A percentile compares a stretch with the other conserved stretches of the same genome.
Conservation (phyloP, 805 yeast genomes). For the Starmerella etchellsii region DNA sequence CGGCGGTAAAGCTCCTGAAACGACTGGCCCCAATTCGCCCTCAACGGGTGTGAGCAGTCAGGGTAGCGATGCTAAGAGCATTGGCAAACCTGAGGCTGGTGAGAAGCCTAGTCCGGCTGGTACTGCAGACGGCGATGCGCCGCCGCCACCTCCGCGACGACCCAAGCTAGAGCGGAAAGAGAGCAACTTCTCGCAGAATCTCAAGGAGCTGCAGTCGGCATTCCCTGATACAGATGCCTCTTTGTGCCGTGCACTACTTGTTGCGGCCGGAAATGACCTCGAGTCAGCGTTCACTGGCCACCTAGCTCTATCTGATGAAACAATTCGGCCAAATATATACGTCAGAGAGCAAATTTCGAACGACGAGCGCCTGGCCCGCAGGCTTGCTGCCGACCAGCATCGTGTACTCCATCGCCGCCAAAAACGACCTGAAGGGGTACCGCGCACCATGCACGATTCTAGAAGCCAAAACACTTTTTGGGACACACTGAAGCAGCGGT, state of each 20-base stretch:
- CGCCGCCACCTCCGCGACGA: slow-evolving; percentile 17
- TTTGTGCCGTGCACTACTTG: slow-evolving; percentile 60
- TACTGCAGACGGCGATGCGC: too few species aligned
- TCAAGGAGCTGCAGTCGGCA: slow-evolving; percentile 61
- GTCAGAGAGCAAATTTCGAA: slow-evolving; percentile 39
- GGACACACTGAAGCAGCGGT: slow-evolving; percentile 15
- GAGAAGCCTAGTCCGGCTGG: too few species aligned
- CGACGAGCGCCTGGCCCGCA: slow-evolving; percentile 75
- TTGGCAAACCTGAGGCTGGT: too few species aligned
- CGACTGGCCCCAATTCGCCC: too few species aligned
- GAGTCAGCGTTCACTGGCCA: slow-evolving; percentile 86
- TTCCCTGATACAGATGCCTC: slow-evolving; percentile 68
- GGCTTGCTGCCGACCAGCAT: slow-evolving; percentile 37
- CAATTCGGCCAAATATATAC: slow-evolving; percentile 28
- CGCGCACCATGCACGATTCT: too few species aligned
- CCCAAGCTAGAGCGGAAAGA: slow-evolving; percentile 28
- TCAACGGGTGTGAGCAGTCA: too few species aligned
- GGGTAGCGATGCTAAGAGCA: too few species aligned
- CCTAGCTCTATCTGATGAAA: slow-evolving; percentile 53
- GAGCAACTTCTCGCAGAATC: slow-evolving; percentile 43
- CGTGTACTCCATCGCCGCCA: background rate
- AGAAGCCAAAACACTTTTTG: slow-evolving; percentile 13
- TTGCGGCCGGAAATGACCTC: slow-evolving; percentile 69
- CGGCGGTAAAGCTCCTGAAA: too few species aligned
- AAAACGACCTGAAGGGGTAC: too few species aligned